Evolutionary conservation across 148 eudicot species (phyloP).

Genomic region (Fagopyrum homotropicum): DNA sequence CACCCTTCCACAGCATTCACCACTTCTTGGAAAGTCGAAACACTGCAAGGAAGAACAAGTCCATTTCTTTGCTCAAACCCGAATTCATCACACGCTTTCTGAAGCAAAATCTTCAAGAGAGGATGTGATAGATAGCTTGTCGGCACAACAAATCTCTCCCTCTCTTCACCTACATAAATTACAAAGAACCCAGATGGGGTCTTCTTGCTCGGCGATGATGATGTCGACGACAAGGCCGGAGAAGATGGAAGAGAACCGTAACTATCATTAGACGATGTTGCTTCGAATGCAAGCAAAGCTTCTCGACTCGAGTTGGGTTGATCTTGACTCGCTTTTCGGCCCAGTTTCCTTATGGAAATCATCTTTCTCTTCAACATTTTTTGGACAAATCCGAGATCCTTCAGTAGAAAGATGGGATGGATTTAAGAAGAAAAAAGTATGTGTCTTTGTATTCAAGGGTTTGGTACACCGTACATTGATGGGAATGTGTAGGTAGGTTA

Average conservation of each 20-base stretch:
- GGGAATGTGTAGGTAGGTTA: slow-evolving; percentile 7
- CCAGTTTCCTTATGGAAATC: not conserved
- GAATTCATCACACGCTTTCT: slow-evolving; percentile 68
- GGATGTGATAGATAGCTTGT: slow-evolving; percentile 72
- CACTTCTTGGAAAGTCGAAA: slow-evolving; percentile 48
- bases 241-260: not conserved
- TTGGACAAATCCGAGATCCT: not conserved
- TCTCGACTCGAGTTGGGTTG: not conserved
- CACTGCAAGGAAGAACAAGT: slow-evolving; percentile 65
- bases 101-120: slow-evolving; percentile 72
- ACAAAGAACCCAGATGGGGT: slow-evolving; percentile 51
- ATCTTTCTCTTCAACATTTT: slow-evolving; percentile 9
- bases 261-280: not conserved
- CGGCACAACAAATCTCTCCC: slow-evolving; percentile 59
- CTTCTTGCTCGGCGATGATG: not conserved
- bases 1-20: slow-evolving; percentile 45
- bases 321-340: not conserved
- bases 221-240: not conserved
- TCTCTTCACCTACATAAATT: slow-evolving; percentile 31
- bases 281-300: not conserved
- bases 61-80: slow-evolving; percentile 66
- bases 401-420: not conserved
- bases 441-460: not conserved
- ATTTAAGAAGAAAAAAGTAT: not conserved
- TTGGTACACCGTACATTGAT: not conserved